These are phyloP conservation scores for Coemansia sp. DNA, from an alignment of 192 early-diverging fungal genomes.

Conservation along the genomic window DNA sequence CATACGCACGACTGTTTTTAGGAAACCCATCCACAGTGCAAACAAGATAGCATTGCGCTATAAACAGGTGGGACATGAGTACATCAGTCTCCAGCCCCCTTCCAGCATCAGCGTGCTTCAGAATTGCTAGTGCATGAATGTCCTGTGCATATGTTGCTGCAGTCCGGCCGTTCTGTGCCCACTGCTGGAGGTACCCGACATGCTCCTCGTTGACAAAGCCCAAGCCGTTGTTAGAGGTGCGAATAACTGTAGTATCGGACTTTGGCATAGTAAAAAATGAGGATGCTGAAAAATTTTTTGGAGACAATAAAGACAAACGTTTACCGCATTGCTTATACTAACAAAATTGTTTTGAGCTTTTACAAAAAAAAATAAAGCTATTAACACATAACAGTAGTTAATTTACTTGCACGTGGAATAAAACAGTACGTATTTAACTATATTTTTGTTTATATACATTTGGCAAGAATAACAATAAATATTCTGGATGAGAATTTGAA, in stretches of 20 bases:
- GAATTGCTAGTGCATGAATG: background rate
- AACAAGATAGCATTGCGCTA: background rate
- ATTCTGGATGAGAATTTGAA: too few species aligned
- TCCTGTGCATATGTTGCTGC: background rate
- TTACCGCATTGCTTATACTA: too few species aligned
- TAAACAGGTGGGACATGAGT: background rate
- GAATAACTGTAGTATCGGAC: background rate
- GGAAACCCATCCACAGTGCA: background rate
- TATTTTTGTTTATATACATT: too few species aligned
- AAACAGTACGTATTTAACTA: too few species aligned
- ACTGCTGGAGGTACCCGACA: background rate
- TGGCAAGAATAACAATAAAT: too few species aligned
- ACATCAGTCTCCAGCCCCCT: background rate
- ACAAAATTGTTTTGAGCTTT: too few species aligned
- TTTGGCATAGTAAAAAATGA: too few species aligned
- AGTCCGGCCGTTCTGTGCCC: background rate
- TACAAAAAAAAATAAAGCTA: too few species aligned
- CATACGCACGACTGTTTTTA: background rate
- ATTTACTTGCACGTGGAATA: too few species aligned
- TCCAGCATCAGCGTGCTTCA: background rate
- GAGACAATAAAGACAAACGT: too few species aligned
- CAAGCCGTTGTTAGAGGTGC: background rate
- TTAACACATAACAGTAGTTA: too few species aligned
- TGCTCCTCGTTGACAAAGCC: background rate
- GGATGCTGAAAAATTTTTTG: too few species aligned